These are phyloP conservation scores for Termitomyces sp. DNA, from an alignment of 768 basidiomycete species.

Conservation along the genomic window DNA sequence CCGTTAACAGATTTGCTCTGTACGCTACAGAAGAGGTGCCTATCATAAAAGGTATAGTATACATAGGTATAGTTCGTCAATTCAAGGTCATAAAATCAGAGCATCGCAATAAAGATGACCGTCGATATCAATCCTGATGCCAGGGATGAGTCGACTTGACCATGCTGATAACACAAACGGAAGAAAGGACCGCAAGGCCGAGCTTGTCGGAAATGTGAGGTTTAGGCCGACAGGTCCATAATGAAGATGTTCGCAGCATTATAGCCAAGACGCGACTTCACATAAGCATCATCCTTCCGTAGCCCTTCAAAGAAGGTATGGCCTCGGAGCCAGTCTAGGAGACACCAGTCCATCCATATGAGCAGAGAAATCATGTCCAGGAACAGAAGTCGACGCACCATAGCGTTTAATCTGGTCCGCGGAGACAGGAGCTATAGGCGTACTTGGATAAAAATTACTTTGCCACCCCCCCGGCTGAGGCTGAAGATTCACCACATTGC, in stretches of 20 bases:
- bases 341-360: neutral
- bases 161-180: neutral
- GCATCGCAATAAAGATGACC: neutral
- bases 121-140: neutral
- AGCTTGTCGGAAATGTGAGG: neutral
- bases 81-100: neutral
- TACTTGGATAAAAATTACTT: constrained; percentile 48
- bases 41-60: neutral
- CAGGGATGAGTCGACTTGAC: too few species aligned
- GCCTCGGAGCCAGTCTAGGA: constrained; percentile 75
- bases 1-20: neutral
- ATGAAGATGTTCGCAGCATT: constrained; percentile 78
- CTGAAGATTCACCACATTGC: constrained; percentile 26
- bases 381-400: constrained; percentile 40
- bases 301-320: constrained; percentile 68
- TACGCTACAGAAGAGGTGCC: neutral
- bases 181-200: neutral
- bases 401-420: constrained; percentile 44
- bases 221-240: constrained; percentile 55
- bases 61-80: neutral
- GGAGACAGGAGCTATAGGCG: constrained; percentile 41
- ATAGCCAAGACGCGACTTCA: constrained; percentile 61
- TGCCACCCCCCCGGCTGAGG: constrained; percentile 16
- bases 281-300: constrained; percentile 56
- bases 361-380: neutral